Evolutionary conservation across 2,329 filamentous ascomycete genomes (phyloP), one percentile per base, ranked within the genome.

Genomic region (Alternaria ventricosa): DNA sequence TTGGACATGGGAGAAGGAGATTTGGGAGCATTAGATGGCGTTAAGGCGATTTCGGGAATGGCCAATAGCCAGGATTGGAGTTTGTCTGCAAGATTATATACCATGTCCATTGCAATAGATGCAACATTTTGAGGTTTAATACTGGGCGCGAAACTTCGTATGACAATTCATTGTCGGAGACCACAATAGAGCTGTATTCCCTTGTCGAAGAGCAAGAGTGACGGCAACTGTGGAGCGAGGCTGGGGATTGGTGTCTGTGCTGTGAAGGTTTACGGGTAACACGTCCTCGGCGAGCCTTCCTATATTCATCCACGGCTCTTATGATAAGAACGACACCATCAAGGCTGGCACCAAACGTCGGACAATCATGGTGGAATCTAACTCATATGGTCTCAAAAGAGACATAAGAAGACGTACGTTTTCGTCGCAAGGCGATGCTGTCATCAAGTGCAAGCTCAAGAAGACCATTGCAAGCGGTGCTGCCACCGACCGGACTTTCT

Each of bases 31-130:
- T 57, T 57, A 22, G n/a, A 50, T 5, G 58, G 58, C 55, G 58
- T 61, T 61, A 33, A 36, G 58, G 58, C 45, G 53, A 61, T 57
- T n/a, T 28, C 18, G 41, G 45, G 58, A 61, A 57, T 44, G 58
- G 58, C 53, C 15, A 41, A 36, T 36, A 41, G 49, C 49, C 30
- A 23, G 5, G 13, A 25, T 41, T 13, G 30, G 20, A 30, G 18
- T 23, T 33, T 10, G 13, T 53, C 15, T 41, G 20, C 49, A 22
- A 22, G 22, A n/a, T 53, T 23, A 36, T 10, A 41, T 53, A 41
- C 4, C 30, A 23, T 23, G 36, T 6, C 9, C 8, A 18, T 13
- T 20, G 33, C 9, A 53, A 25, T 36, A 15, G 15, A 41, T 41
- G 18, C 36, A 41, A 41, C 36, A 10, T 41, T 41, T 18, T 10